Conservation (phyloP, 768 basidiomycete species). For the Nidula microcarpa region DNA sequence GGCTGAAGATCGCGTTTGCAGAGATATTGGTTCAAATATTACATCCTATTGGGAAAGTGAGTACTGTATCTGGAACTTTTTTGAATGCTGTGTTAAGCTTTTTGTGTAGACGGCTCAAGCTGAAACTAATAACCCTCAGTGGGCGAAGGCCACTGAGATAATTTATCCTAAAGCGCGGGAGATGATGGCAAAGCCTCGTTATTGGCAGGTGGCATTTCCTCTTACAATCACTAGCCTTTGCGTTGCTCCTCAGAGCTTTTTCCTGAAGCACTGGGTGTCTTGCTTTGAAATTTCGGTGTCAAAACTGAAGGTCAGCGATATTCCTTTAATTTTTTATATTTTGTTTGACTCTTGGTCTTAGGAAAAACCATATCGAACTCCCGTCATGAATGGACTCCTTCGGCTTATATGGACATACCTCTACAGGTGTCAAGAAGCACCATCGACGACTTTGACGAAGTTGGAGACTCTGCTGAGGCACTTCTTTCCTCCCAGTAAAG, state of each 20-base stretch:
- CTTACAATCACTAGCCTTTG: constrained; percentile 81
- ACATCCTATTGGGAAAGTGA: constrained; percentile 86
- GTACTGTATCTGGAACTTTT: constrained; percentile 3
- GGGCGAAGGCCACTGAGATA: constrained; percentile 87
- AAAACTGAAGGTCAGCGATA: constrained; percentile 64
- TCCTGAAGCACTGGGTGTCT: constrained; percentile 75
- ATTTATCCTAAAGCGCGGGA: constrained; percentile 81
- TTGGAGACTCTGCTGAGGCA: constrained; percentile 71
- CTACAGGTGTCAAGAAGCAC: constrained; percentile 87
- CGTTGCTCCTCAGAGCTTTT: constrained; percentile 82
- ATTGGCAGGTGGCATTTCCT: constrained; percentile 87
- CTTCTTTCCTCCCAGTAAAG: constrained; percentile 74
- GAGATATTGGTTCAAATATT: constrained; percentile 74
- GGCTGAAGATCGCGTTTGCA: constrained; percentile 81
- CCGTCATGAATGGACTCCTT: constrained; percentile 77
- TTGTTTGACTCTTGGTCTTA: constrained; percentile 18
- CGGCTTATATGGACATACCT: constrained; percentile 92
- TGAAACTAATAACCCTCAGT: constrained; percentile 92
- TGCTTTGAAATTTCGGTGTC: constrained; percentile 70
- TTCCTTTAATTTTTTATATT: neutral
- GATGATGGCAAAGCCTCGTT: constrained; percentile 85
- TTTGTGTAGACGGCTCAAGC: constrained; percentile 79
- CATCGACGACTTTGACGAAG: constrained; percentile 76
- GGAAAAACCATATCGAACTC: constrained; percentile 73
- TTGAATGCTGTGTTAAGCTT: neutral